These are phyloP conservation scores for Rhipidocladum racemiflorum DNA, from an alignment of 176 grass and related monocot genomes.

Conservation along the genomic window DNA sequence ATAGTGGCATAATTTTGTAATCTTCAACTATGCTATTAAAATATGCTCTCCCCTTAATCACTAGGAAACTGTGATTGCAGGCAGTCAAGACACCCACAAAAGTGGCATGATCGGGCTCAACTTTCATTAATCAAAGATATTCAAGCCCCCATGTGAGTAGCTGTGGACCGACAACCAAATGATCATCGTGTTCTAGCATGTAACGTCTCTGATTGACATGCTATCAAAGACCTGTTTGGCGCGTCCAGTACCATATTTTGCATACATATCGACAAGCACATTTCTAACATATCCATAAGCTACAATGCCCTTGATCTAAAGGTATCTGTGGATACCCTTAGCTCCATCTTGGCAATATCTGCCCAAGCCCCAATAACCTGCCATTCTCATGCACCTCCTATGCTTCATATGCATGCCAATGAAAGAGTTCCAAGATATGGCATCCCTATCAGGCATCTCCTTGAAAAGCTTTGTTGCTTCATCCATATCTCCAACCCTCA, in stretches of 20 bases:
- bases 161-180: conserved; percentile 29
- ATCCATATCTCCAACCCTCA: conserved; percentile 21
- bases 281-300: conserved; percentile 69
- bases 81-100: conserved; percentile 33
- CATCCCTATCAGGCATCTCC: conserved; percentile 53
- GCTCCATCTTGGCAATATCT: too few species aligned
- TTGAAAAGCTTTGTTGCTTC: conserved; percentile 40
- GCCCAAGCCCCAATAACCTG: too few species aligned
- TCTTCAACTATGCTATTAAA: conserved; percentile 50
- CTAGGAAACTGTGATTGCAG: conserved; percentile 62
- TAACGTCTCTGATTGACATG: conserved; percentile 49
- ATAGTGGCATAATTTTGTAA: conserved; percentile 56
- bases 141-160: too few species aligned
- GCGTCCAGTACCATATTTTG: conserved; percentile 52
- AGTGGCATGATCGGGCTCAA: too few species aligned
- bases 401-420: conserved; percentile 50
- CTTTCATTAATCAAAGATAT: too few species aligned
- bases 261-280: conserved; percentile 52
- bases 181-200: conserved; percentile 71
- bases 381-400: conserved; percentile 46
- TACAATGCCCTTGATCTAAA: conserved; percentile 23
- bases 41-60: conserved; percentile 51
- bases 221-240: conserved; percentile 48
- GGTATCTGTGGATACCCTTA: not conserved
- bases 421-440: conserved; percentile 63